Evolutionary conservation across 352 stramenopile species (phyloP).

Genomic region (Phytophthora sp.): DNA sequence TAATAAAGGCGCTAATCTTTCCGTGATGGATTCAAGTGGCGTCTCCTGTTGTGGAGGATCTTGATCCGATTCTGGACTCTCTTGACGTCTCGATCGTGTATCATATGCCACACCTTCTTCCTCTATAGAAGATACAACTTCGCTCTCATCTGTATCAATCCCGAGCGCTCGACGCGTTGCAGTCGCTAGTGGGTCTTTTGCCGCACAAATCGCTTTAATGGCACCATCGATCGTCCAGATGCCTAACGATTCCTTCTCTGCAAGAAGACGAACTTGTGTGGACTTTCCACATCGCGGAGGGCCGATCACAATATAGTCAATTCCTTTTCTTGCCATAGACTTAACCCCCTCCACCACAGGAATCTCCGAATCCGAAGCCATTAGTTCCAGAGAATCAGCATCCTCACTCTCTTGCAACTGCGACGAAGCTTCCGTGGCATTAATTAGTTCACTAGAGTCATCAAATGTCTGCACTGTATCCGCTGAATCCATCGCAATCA

Average conservation of each 20-base stretch:
- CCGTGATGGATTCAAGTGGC: slow-evolving; percentile 8
- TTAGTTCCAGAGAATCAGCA: not conserved
- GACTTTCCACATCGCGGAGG: slow-evolving; percentile 80
- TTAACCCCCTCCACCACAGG: slow-evolving; percentile 12
- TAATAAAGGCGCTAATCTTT: slow-evolving; percentile 51
- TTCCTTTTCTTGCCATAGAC: slow-evolving; percentile 38
- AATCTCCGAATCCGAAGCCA: not conserved
- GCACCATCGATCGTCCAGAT: slow-evolving; percentile 83
- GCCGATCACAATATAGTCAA: slow-evolving; percentile 87
- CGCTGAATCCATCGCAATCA: slow-evolving; percentile 29
- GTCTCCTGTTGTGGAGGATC: not conserved
- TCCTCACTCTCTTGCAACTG: slow-evolving; percentile 11
- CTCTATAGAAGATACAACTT: not conserved
- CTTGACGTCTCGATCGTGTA: too few relatives aligned
- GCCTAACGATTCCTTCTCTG: slow-evolving; percentile 68
- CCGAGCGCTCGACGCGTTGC: slow-evolving; percentile 43
- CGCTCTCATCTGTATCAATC: slow-evolving; percentile 21
- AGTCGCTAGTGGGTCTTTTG: slow-evolving; percentile 49
- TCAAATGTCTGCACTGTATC: slow-evolving; percentile 8
- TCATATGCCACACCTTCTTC: not conserved
- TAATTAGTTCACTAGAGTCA: not conserved
- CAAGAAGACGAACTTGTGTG: slow-evolving; percentile 78
- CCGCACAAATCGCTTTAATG: slow-evolving; percentile 46
- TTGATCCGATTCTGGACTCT: slow-evolving; percentile 32
- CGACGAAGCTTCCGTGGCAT: not conserved